These are phyloP conservation scores for Colletotrichum tabaci DNA, from an alignment of 2,329 filamentous ascomycete species.

Conservation along the genomic window DNA sequence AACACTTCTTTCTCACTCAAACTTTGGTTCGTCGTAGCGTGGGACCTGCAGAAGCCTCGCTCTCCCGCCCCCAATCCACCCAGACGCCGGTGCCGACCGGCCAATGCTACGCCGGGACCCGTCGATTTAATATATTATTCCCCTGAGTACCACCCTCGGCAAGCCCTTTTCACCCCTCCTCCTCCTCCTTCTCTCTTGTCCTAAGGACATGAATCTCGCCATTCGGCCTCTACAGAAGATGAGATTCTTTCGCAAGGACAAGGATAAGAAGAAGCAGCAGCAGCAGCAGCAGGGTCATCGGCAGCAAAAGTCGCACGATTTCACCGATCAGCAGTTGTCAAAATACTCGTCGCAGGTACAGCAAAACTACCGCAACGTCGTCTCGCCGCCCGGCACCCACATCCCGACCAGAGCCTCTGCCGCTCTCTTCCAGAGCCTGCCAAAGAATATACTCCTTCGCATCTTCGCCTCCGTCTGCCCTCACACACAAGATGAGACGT, in stretches of 20 bases:
- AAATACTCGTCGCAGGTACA: conserved; percentile 40
- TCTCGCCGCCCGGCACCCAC: conserved; percentile 45
- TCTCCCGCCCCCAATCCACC: conserved; percentile 27
- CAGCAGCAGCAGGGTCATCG: conserved; percentile 30
- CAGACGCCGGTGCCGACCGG: conserved; percentile 32
- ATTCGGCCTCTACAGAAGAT: conserved; percentile 41
- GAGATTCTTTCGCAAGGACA: conserved; percentile 41
- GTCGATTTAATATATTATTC: conserved; percentile 40
- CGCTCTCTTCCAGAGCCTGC: conserved; percentile 68
- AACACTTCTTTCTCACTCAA: conserved; percentile 14
- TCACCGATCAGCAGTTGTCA: conserved; percentile 34
- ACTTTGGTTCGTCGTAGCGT: conserved; percentile 32
- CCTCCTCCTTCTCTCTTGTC: neutral
- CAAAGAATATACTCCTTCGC: conserved; percentile 77
- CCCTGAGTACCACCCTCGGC: conserved; percentile 30
- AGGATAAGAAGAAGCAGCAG: conserved; percentile 44
- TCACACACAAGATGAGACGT: conserved; percentile 82
- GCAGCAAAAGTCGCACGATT: conserved; percentile 28
- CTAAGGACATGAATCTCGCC: conserved; percentile 39
- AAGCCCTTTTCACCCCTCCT: conserved; percentile 6
- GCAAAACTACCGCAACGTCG: conserved; percentile 35
- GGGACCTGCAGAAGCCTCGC: conserved; percentile 37
- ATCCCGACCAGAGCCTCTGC: conserved; percentile 60
- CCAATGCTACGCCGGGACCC: conserved; percentile 34
- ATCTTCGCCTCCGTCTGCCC: conserved; percentile 90